Base-by-base conservation (phyloP, 768 basidiomycete species). In the Hygrophoropsis aurantiaca region DNA sequence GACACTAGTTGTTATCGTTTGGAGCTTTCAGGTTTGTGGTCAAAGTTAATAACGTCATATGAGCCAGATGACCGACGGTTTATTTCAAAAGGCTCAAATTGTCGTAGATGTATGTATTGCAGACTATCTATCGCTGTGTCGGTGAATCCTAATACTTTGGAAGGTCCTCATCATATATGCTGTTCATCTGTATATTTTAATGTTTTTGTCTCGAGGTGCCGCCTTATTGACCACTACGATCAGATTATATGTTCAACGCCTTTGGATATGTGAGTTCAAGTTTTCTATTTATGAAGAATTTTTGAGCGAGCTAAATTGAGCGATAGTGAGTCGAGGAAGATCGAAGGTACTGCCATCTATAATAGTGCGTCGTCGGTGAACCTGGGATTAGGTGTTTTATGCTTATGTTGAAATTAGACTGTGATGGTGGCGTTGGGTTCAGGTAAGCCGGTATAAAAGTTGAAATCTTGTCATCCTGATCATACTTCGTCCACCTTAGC, bases 181-280 rank as follows among this genome's bases (percentile, higher is more conserved):
- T 23, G 36, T 3, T 9, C 36, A 11, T 45, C 4, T 40, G 44
- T 45, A 13, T 37, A 33, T 35, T 45, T 5, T 6, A 40, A 13
- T 10, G n/a, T 16, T 35, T 13, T 11, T 4, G 7, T 25, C 11
- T 25, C 19, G 11, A 13, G 7, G 8, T 16, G 10, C 13, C 11
- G 9, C 4, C 38, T 18, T 13, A 18, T 7, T 24, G 27, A 30
- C 24, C 5, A 15, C 7, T 16, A 5, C 8, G 13, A 2, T 18
- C 19, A 45, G 44, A 2, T 4, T 46, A 20, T 46, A 42, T 19
- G 24, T 5, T 25, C 21, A 43, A 20, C 44, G 44, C 39, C 38
- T 46, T 40, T 46, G 44, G 44, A 46, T 46, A 20, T 0, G 44
- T 46, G 27, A 20, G 39, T 42, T 25, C 26, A 25, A 20, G 39